Base-by-base conservation (phyloP, 805 yeast species). In the Wickerhamiella brachini region DNA sequence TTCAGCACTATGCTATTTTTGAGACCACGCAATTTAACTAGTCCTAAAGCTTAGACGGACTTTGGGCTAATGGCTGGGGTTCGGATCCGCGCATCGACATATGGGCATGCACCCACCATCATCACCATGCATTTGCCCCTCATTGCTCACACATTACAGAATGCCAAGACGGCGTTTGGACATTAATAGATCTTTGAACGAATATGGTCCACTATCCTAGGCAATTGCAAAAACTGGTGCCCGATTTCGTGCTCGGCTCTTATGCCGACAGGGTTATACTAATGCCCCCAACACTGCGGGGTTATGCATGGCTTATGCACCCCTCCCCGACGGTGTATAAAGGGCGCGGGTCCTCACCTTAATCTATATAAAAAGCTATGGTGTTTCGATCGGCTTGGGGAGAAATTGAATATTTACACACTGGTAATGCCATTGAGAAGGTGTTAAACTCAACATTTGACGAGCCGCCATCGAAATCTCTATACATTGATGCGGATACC, bases 401-500 rank as follows among this genome's bases (percentile, higher is more conserved):
- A 8, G 21, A 22, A 18, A 7, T 29, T 12, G 21, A 29, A 7
- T 9, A n/a, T 18, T 6, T 26, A 18, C 39, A 34, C 5, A n/a
- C 22, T 9, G 24, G 39, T 6, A 45, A 45, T 26, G 47, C 29
- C 17, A 39, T 26, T 20, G 23, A 29, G 23, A 7, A 4, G 17
- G 13, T 45, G 2, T n/a, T 45, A 15, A 26, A 45, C 17, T 9
- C 39, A 3, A 15, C 23, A 2, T n/a, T 3, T 3, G 38, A 18
- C 13, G 39, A 26, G 23, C 23, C 47, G 5, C 44, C 31, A 7
- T 38, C 20, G 34, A 20, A 23, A 8, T 34, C 44, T 5, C 3
- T 43, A 5, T 53, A 17, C 39, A 47, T 59, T 9, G 65, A 63
- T 47, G 58, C 66, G 2, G 29, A 17, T 10, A 55, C 57, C 18